phyloP scores from a whole-genome alignment of 1,284 basidiomycete genomes.

The Fomitopsis schrenkii region DNA sequence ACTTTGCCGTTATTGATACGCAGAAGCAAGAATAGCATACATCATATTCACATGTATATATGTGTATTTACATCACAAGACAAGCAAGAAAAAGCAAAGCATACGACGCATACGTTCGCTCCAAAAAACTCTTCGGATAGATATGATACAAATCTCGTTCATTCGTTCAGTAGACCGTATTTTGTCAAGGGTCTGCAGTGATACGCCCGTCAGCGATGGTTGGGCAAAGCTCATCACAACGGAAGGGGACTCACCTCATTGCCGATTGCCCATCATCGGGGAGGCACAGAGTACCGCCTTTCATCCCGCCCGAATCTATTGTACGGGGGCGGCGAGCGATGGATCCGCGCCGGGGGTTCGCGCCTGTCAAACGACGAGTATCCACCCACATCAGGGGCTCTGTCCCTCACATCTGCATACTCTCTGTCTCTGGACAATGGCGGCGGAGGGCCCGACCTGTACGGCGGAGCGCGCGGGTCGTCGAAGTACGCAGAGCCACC shows the following conservation, averaged over 20 bases:
- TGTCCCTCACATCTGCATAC: slow-evolving; percentile 18
- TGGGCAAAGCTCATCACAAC: background rate
- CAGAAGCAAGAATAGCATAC: background rate
- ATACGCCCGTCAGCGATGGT: background rate
- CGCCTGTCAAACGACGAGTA: slow-evolving; percentile 22
- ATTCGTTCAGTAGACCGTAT: background rate
- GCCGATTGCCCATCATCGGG: slow-evolving; percentile 3
- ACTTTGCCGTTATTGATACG: too few relatives aligned
- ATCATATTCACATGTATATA: background rate
- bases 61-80: background rate
- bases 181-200: background rate
- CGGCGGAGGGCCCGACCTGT: slow-evolving; percentile 4
- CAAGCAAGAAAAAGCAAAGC: background rate
- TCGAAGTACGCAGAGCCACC: slow-evolving; percentile 22
- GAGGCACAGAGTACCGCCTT: slow-evolving; percentile 19
- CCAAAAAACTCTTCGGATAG: background rate
- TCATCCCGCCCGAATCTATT: slow-evolving; percentile 22
- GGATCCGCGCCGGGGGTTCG: slow-evolving; percentile 13
- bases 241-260: background rate
- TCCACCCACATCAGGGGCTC: slow-evolving; percentile 9
- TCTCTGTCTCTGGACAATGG: slow-evolving; percentile 19
- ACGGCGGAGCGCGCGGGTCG: slow-evolving; percentile 13
- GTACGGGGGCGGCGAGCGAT: slow-evolving; percentile 23
- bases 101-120: background rate
- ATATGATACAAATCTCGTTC: background rate